phyloP scores from a whole-genome alignment of 768 basidiomycete species.

The Pleurotus djamor region DNA sequence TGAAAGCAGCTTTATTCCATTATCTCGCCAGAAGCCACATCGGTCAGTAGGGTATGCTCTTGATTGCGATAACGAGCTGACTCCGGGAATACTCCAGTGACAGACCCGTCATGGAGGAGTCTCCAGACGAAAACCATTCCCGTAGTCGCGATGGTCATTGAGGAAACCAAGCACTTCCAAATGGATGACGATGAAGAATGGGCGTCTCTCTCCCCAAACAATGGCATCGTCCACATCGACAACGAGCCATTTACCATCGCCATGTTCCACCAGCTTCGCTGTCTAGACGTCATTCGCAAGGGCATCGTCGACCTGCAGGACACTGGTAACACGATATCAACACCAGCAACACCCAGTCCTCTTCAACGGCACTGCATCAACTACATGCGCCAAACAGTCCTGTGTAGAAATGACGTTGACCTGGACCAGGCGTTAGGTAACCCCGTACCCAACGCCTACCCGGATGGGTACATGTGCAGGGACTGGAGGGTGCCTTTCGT shows the following conservation, averaged over 20 bases:
- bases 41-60: too few relatives aligned
- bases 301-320: not conserved
- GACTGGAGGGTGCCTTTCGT: conserved; percentile 21
- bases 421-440: conserved; percentile 2
- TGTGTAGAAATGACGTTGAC: conserved; percentile 11
- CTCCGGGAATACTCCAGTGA: too few relatives aligned
- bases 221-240: conserved; percentile 16
- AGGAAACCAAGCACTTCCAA: not conserved
- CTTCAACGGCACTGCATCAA: conserved; percentile 13
- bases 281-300: conserved; percentile 19
- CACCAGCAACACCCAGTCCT: not conserved
- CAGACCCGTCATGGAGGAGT: not conserved
- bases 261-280: conserved; percentile 30
- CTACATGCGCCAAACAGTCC: conserved; percentile 14
- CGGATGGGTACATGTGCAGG: conserved; percentile 14
- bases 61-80: too few relatives aligned
- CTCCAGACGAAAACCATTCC: not conserved
- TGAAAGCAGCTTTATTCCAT: too few relatives aligned
- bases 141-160: not conserved
- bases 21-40: too few relatives aligned
- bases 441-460: not conserved
- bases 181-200: not conserved
- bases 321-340: not conserved
- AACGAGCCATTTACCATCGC: conserved; percentile 24
- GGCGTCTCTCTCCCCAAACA: conserved; percentile 16